Evolutionary conservation across 228 moss, liverwort and hornwort species (phyloP), one percentile per base, ranked within the genome.

Genomic region (Sphagnum fallax): DNA sequence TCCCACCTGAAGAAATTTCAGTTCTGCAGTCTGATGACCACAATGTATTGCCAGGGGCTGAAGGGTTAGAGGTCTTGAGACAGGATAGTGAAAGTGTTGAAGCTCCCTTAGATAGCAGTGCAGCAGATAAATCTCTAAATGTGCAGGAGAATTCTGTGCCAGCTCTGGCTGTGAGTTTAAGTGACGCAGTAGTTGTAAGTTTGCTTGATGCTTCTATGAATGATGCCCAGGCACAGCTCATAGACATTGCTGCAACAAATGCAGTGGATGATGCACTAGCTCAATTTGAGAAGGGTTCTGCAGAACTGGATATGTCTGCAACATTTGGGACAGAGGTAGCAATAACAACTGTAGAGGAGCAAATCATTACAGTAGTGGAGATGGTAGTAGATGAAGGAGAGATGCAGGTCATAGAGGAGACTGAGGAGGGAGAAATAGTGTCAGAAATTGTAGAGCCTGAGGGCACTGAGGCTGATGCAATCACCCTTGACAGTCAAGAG

Each of bases 381-480:
- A 63, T 53, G 55, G 18, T 73, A 66, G 70, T 61, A 67, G 64
- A 71, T 10, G 92, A 85, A 75, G 75, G 77, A 71, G 71, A 72
- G 32, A 73, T 69, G 52, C 85, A 82, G 75, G 86, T 68, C 53
- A 53, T 68, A 18, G 80, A 84, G 65, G 85, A 90, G 11, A 75
- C 83, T 16, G 95, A 95, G 79, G 95, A 95, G 73, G 95, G 95
- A 0, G 95, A 95, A 82, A 92, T 95, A 62, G 73, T 81, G 48
- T 60, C 72, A 52, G 85, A 92, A 74, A 77, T 72, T 52, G 75
- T 55, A 72, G 81, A 80, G 71, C 72, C 67, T 63, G 86, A 89
- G 73, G 53, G 61, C 32, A 57, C 66, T 53, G 48, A 49, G 69
- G 49, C 73, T 52, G 72, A 71, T 53, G 68, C 76, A 18, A 72